phyloP scores from a whole-genome alignment of 768 basidiomycete species.

The Lyophyllum semitale region DNA sequence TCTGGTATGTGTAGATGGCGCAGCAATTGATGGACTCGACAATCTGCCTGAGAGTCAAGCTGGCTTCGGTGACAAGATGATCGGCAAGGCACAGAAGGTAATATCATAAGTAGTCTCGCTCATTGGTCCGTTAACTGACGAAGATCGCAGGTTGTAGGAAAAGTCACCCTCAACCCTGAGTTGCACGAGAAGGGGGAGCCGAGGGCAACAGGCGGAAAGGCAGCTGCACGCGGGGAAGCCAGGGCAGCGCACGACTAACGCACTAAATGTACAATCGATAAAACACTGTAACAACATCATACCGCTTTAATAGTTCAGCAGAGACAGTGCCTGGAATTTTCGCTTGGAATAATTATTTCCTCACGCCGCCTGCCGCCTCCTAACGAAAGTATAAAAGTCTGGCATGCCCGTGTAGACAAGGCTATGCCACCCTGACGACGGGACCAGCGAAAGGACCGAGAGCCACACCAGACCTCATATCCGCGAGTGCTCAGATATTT shows the following conservation, averaged over 20 bases:
- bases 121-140: background rate
- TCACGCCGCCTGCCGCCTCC: no score
- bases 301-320: no score
- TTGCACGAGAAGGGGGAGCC: conserved; percentile 59
- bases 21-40: conserved; percentile 32
- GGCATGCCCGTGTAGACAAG: no score
- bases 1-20: conserved; percentile 26
- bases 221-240: conserved; percentile 40
- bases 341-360: no score
- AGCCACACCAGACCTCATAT: no score
- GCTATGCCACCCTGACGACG: no score
- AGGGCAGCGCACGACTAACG: conserved; percentile 42
- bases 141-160: conserved; percentile 46
- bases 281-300: no score
- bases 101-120: background rate
- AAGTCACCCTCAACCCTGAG: conserved; percentile 46
- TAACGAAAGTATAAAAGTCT: no score
- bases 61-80: conserved; percentile 49
- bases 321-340: no score
- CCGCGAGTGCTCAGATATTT: no score
- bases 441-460: no score
- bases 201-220: conserved; percentile 54
- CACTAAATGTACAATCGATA: no score
- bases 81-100: conserved; percentile 66
- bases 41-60: conserved; percentile 41